Conservation (phyloP, 2,329 filamentous ascomycete species). For the Sarocladium kiliense region DNA sequence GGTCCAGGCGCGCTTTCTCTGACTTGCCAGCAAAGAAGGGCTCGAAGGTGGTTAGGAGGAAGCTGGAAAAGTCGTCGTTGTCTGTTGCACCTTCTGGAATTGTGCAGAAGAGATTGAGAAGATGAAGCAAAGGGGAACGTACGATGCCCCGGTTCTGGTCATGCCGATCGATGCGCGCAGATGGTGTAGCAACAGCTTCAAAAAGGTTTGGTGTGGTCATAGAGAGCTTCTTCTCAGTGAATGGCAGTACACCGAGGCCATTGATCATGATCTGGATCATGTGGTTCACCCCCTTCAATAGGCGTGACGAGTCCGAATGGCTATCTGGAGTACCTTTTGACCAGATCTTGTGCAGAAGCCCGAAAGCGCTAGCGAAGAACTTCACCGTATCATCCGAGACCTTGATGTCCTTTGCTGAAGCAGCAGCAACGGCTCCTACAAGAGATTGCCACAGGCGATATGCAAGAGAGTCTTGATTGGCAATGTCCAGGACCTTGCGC, state of each 20-base stretch:
- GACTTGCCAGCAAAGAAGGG: conserved; percentile 54
- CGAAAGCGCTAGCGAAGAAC: conserved; percentile 69
- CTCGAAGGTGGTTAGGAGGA: conserved; percentile 47
- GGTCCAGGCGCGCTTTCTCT: conserved; percentile 35
- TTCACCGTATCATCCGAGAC: conserved; percentile 77
- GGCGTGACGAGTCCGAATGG: background rate
- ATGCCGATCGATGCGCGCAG: conserved; percentile 50
- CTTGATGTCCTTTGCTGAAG: conserved; percentile 82
- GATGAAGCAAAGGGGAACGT: conserved; percentile 59
- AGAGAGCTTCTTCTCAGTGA: conserved; percentile 55
- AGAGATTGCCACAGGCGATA: conserved; percentile 57
- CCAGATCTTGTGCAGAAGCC: conserved; percentile 68
- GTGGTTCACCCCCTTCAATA: conserved; percentile 38
- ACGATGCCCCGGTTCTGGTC: conserved; percentile 45
- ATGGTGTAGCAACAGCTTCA: conserved; percentile 61
- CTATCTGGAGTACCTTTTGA: conserved; percentile 14
- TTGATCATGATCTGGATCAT: conserved; percentile 44
- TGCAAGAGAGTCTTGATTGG: conserved; percentile 48
- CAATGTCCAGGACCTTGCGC: conserved; percentile 57
- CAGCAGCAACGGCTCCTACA: conserved; percentile 57
- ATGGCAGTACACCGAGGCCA: conserved; percentile 53
- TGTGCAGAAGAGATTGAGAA: conserved; percentile 56
- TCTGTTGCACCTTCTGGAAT: conserved; percentile 42
- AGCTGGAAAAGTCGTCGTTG: conserved; percentile 36
- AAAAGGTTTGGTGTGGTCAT: conserved; percentile 51